Evolutionary conservation across 2,329 filamentous ascomycete genomes (phyloP).

Genomic region (Ophiocordyceps sinensis): DNA sequence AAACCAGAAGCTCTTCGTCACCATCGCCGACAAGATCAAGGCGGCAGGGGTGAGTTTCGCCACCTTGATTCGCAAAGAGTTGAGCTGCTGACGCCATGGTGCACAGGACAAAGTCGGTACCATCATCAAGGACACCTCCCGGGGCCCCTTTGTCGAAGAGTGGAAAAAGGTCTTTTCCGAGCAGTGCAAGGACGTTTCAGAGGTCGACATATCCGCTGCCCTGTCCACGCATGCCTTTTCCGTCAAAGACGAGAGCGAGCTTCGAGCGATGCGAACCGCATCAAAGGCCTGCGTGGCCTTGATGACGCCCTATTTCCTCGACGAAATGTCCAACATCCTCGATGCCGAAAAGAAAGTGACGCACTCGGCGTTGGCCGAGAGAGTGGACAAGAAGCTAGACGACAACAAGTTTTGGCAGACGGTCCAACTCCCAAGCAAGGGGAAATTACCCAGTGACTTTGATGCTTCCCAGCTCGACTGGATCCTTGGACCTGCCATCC

Average conservation of each 20-base stretch:
- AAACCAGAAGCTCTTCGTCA: conserved; percentile 81
- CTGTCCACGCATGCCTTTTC: conserved; percentile 75
- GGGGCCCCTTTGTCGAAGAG: conserved; percentile 84
- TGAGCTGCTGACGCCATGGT: conserved; percentile 3
- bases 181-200: conserved; percentile 71
- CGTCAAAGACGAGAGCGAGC: conserved; percentile 87
- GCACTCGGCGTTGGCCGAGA: conserved; percentile 72
- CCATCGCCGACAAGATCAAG: conserved; percentile 77
- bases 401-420: conserved; percentile 87
- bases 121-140: conserved; percentile 69
- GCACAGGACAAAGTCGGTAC: conserved; percentile 75
- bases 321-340: conserved; percentile 93
- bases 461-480: conserved; percentile 85
- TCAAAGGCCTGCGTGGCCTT: conserved; percentile 88
- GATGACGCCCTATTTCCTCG: conserved; percentile 93
- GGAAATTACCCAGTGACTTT: conserved; percentile 74
- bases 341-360: conserved; percentile 97
- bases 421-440: conserved; percentile 51
- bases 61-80: not conserved
- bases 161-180: conserved; percentile 78
- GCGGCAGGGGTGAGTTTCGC: conserved; percentile 55
- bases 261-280: conserved; percentile 86
- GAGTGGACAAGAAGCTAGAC: conserved; percentile 82
- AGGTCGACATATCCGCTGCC: conserved; percentile 72
- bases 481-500: conserved; percentile 79